These are phyloP conservation scores for Artemisia argyi DNA, from an alignment of 129 eudicot genomes.

Conservation along the genomic window DNA sequence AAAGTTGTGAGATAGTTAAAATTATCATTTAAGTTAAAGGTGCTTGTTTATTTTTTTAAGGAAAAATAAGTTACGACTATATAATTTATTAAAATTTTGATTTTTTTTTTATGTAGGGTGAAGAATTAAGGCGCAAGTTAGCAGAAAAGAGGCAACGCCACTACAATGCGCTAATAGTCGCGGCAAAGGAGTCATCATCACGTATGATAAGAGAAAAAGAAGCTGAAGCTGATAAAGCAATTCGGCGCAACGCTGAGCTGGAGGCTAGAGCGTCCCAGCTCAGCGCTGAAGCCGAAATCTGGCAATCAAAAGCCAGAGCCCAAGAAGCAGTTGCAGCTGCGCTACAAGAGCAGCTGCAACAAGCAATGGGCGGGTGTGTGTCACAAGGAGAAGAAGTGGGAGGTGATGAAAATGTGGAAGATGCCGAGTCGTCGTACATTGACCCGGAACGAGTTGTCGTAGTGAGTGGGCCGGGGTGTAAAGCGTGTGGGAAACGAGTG, in stretches of 20 bases:
- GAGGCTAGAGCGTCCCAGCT: conserved; percentile 66
- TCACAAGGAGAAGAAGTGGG: conserved; percentile 27
- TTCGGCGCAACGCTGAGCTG: conserved; percentile 56
- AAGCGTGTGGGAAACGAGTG: conserved; percentile 59
- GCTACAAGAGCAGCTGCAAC: conserved; percentile 61
- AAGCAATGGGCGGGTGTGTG: conserved; percentile 40
- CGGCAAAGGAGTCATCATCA: conserved; percentile 55
- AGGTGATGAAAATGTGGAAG: conserved; percentile 47
- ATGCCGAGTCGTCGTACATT: conserved; percentile 66
- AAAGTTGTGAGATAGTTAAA: no score
- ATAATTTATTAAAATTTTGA: no score
- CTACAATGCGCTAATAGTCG: conserved; percentile 45
- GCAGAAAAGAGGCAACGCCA: conserved; percentile 62
- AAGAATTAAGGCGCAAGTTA: conserved; percentile 59
- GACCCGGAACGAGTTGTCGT: conserved; percentile 65
- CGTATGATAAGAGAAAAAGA: conserved; percentile 55
- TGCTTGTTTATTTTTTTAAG: no score
- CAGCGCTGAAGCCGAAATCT: conserved; percentile 50
- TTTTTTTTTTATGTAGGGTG: conserved; percentile 31
- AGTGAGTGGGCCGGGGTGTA: conserved; percentile 60
- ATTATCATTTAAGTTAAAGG: no score
- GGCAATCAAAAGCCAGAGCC: conserved; percentile 60
- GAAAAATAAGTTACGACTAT: no score
- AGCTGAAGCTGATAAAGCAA: conserved; percentile 52
- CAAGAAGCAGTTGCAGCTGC: conserved; percentile 60